Evolutionary conservation across 768 basidiomycete genomes (phyloP).

Genomic region (Hemileccinum impolitum): DNA sequence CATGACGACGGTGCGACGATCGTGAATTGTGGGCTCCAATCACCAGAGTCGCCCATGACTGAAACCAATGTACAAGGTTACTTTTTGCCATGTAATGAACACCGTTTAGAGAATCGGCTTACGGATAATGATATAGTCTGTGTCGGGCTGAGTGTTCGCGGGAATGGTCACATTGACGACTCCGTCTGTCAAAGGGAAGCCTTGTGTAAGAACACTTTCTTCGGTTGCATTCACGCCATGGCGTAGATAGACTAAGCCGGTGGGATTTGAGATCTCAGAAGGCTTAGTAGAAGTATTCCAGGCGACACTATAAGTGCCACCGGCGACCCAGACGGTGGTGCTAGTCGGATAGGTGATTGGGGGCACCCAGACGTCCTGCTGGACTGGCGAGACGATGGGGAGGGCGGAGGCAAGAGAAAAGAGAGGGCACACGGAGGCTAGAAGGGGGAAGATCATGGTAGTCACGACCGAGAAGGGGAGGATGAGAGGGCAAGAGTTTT

Average conservation of each 20-base stretch:
- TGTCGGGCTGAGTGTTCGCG: conserved; percentile 30
- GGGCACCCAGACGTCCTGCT: conserved; percentile 50
- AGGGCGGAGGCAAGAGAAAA: conserved; percentile 27
- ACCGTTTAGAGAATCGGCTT: conserved; percentile 19
- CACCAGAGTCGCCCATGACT: conserved; percentile 57
- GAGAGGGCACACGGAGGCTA: conserved; percentile 14
- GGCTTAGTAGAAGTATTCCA: conserved; percentile 47
- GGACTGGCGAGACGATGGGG: conserved; percentile 20
- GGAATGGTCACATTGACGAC: conserved; percentile 39
- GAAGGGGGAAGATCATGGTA: conserved; percentile 18
- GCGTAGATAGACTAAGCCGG: conserved; percentile 42
- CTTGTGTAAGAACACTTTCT: conserved; percentile 33
- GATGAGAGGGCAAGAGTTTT: conserved; percentile 5
- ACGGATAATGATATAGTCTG: conserved; percentile 44
- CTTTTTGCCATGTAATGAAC: background rate
- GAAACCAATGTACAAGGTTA: background rate
- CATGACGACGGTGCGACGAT: conserved; percentile 30
- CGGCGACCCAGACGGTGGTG: conserved; percentile 40
- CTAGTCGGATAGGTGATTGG: conserved; percentile 37
- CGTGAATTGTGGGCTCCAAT: conserved; percentile 43
- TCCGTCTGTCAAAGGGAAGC: conserved; percentile 37
- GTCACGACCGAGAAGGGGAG: conserved; percentile 5
- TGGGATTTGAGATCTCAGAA: conserved; percentile 44
- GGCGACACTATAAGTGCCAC: conserved; percentile 38
- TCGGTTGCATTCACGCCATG: conserved; percentile 25